A percentile compares a stretch with the other conserved stretches of the same genome.
These are phyloP conservation scores for Ogataea trehalophila DNA, from an alignment of 805 yeast genomes.

Conservation along the genomic window DNA sequence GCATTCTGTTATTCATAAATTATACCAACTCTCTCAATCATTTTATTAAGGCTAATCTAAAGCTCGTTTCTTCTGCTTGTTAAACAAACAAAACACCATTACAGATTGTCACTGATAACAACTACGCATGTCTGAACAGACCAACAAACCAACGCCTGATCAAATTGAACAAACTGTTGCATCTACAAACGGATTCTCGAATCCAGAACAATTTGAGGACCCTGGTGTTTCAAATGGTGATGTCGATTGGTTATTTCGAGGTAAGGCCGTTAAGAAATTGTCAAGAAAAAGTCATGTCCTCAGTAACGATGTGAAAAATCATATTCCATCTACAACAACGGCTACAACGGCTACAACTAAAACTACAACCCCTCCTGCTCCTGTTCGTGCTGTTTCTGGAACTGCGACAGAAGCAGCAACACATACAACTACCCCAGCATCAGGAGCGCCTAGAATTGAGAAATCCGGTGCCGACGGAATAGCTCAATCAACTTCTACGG, in stretches of 20 bases:
- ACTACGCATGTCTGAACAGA: neutral
- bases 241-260: slow-evolving; percentile 81
- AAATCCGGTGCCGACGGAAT: too few relatives aligned
- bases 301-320: slow-evolving; percentile 29
- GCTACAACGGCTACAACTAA: neutral
- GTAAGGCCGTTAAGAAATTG: slow-evolving; percentile 57
- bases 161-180: neutral
- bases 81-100: too few relatives aligned
- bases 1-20: too few relatives aligned
- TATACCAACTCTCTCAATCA: too few relatives aligned
- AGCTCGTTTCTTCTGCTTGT: too few relatives aligned
- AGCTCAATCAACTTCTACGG: too few relatives aligned
- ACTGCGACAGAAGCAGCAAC: too few relatives aligned
- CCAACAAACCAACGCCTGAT: neutral
- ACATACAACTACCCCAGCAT: too few relatives aligned
- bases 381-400: neutral
- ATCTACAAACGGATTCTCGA: neutral
- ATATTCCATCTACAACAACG: slow-evolving; percentile 7
- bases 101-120: too few relatives aligned
- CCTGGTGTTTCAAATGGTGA: slow-evolving; percentile 66
- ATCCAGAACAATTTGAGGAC: slow-evolving; percentile 15
- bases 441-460: too few relatives aligned
- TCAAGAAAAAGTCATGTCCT: slow-evolving; percentile 36
- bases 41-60: too few relatives aligned
- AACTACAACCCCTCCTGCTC: neutral